Evolutionary conservation across 495 filamentous ascomycete genomes (phyloP).

Genomic region (Xeromyces bisporus): DNA sequence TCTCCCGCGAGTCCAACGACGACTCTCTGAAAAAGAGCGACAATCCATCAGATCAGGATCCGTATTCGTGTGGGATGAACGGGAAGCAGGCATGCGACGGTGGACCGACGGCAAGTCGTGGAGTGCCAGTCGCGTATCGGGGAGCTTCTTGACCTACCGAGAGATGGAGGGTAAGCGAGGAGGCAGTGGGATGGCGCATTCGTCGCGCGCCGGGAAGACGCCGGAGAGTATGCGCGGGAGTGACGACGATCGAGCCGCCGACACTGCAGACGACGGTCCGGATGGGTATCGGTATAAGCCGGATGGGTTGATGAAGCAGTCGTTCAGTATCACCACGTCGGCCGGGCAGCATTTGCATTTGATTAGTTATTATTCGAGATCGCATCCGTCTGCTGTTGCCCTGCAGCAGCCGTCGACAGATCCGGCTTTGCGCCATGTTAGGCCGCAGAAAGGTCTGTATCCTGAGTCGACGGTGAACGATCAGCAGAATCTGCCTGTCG

Average conservation of each 20-base stretch:
- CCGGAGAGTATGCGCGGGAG: constrained; percentile 63
- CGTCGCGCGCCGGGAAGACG: constrained; percentile 50
- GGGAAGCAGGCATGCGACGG: constrained; percentile 92
- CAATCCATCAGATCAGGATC: constrained; percentile 89
- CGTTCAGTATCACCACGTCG: constrained; percentile 93
- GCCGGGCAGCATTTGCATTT: constrained; percentile 82
- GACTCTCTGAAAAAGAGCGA: constrained; percentile 91
- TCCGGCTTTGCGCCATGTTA: constrained; percentile 62
- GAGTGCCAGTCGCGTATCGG: constrained; percentile 94
- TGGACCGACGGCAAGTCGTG: constrained; percentile 99
- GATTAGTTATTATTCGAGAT: constrained; percentile 88
- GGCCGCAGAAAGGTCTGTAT: constrained; percentile 82
- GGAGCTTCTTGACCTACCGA: constrained; percentile 91
- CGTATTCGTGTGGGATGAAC: constrained; percentile 97
- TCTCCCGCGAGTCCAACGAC: constrained; percentile 77
- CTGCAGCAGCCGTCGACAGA: constrained; percentile 69
- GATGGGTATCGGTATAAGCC: constrained; percentile 96
- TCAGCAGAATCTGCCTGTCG: constrained; percentile 46
- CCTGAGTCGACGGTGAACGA: constrained; percentile 94
- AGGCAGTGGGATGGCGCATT: constrained; percentile 40
- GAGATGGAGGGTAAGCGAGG: constrained; percentile 97
- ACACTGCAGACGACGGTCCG: constrained; percentile 62
- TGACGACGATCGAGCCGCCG: constrained; percentile 64
- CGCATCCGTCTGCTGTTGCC: constrained; percentile 44
- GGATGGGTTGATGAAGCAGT: constrained; percentile 97